Evolutionary conservation across 805 yeast species (phyloP).

Genomic region (fission yeast (Schizosaccharomyces pombe)): DNA sequence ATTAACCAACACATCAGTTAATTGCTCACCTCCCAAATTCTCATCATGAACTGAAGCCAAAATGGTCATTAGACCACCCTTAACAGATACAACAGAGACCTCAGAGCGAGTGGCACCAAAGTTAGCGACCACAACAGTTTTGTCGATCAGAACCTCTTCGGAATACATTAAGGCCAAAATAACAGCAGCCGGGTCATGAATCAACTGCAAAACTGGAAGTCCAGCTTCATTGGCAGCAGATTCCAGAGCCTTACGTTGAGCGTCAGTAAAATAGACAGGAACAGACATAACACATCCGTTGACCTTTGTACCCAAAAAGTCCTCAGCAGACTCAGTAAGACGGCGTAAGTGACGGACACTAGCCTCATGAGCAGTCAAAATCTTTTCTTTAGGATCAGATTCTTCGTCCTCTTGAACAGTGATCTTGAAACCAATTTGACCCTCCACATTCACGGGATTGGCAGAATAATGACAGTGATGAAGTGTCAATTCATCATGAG

Average conservation of each 20-base stretch:
- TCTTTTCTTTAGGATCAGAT: conserved; percentile 14
- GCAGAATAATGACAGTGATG: conserved; percentile 43
- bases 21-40: conserved; percentile 66
- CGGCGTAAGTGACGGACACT: conserved; percentile 64
- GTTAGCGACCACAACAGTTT: conserved; percentile 76
- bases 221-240: conserved; percentile 48
- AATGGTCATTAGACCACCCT: conserved; percentile 83
- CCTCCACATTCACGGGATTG: conserved; percentile 24
- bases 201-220: conserved; percentile 58
- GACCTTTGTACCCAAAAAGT: conserved; percentile 59
- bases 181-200: conserved; percentile 84
- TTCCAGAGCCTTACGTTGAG: conserved; percentile 41
- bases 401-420: conserved; percentile 50
- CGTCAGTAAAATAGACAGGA: conserved; percentile 65
- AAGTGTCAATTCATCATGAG: conserved; percentile 45
- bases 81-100: conserved; percentile 75
- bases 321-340: conserved; percentile 72
- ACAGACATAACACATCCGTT: conserved; percentile 73
- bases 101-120: conserved; percentile 92
- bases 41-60: conserved; percentile 65
- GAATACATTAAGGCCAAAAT: conserved; percentile 45
- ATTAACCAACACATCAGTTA: conserved; percentile 61
- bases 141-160: conserved; percentile 24
- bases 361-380: conserved; percentile 36
- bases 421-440: conserved; percentile 13